Evolutionary conservation across 2,329 filamentous ascomycete species (phyloP).

Genomic region (Purpureocillium lavendulum): DNA sequence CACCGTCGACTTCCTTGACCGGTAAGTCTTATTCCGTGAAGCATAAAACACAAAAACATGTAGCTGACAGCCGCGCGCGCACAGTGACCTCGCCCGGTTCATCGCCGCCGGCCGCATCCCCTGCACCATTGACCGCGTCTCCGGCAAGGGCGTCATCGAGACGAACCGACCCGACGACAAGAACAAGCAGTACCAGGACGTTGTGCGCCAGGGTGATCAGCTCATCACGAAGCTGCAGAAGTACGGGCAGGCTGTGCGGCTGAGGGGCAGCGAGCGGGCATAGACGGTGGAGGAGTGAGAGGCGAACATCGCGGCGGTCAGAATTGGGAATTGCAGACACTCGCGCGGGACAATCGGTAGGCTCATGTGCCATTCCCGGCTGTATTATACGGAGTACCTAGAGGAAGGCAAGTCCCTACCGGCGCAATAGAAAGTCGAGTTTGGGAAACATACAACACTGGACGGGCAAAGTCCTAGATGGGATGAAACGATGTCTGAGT

Average conservation of each 20-base stretch:
- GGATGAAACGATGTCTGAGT: no score
- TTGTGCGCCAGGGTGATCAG: conserved; percentile 94
- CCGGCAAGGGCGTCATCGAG: conserved; percentile 94
- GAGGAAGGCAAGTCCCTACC: background rate
- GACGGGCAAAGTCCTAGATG: no score
- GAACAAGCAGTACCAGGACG: conserved; percentile 99
- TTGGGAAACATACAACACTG: no score
- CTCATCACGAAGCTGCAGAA: conserved; percentile 99
- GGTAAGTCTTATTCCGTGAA: conserved; percentile 44
- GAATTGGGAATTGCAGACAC: no score
- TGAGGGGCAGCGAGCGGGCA: conserved; percentile 89
- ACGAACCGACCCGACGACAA: conserved; percentile 97
- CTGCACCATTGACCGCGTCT: conserved; percentile 95
- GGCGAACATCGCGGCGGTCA: background rate
- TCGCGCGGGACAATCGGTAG: no score
- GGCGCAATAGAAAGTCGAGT: no score
- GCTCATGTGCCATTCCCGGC: conserved; percentile 2
- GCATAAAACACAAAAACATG: background rate
- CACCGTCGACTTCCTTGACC: conserved; percentile 90
- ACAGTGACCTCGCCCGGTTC: conserved; percentile 88
- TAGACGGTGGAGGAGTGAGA: conserved; percentile 27
- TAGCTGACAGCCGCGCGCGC: conserved; percentile 4
- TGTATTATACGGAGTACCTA: conserved; percentile 6
- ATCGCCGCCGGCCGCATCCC: conserved; percentile 90
- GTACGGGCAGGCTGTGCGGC: conserved; percentile 91